Conservation (phyloP, 176 grass and related monocot genomes). For the Miscanthus lutarioriparius region DNA sequence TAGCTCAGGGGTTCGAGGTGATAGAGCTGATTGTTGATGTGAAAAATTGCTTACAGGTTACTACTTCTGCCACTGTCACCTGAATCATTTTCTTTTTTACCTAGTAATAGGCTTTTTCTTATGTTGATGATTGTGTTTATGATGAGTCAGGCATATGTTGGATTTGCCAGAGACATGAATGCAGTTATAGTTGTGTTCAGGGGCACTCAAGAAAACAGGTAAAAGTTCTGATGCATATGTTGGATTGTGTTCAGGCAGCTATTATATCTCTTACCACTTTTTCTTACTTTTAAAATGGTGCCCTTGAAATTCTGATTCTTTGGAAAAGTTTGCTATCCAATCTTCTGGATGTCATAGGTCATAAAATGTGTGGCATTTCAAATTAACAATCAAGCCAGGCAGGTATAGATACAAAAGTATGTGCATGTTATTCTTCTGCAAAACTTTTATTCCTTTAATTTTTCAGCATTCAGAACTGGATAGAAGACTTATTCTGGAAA, state of each 20-base stretch:
- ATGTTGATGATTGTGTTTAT: constrained; percentile 14
- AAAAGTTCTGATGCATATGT: neutral
- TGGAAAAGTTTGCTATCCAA: neutral
- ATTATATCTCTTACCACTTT: constrained; percentile 11
- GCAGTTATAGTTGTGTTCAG: constrained; percentile 82
- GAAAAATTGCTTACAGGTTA: constrained; percentile 77
- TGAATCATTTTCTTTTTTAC: neutral
- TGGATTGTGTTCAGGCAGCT: neutral
- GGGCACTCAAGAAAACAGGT: constrained; percentile 95
- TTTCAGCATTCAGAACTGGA: constrained; percentile 86
- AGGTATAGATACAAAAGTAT: neutral
- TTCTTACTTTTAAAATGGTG: neutral
- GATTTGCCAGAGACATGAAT: constrained; percentile 69
- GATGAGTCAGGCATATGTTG: constrained; percentile 74
- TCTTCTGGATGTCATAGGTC: neutral
- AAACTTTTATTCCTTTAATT: constrained; percentile 28
- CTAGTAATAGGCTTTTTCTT: neutral
- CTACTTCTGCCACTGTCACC: neutral
- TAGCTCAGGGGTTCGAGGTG: constrained; percentile 71
- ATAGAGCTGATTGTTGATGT: constrained; percentile 85
- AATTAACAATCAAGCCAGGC: neutral
- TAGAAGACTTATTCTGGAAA: constrained; percentile 90
- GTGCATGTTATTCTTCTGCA: constrained; percentile 25
- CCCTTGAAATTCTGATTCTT: neutral
- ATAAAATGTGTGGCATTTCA: constrained; percentile 5